These are phyloP conservation scores for rapeseed (Brassica napus) DNA, from an alignment of 345 rosid species.

Conservation along the genomic window DNA sequence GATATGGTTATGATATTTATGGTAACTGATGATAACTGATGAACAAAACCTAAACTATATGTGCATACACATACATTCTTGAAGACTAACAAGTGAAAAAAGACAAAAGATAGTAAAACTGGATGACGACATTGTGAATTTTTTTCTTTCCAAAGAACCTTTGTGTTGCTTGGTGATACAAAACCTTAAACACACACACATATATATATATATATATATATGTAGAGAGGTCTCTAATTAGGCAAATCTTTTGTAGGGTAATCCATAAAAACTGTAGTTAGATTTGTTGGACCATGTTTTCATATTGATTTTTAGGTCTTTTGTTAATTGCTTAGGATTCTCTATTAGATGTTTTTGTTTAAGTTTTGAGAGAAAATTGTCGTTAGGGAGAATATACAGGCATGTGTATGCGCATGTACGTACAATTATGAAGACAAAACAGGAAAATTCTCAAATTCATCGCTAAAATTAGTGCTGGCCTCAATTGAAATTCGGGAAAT, in stretches of 20 bases:
- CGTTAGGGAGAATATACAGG: neutral
- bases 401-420: too few species aligned
- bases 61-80: neutral
- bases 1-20: neutral
- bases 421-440: neutral
- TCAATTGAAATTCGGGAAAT: too few species aligned
- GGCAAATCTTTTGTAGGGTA: neutral
- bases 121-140: neutral
- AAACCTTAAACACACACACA: neutral
- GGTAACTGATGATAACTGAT: neutral
- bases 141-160: neutral
- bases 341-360: neutral
- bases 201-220: neutral
- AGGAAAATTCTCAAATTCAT: neutral
- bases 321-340: neutral
- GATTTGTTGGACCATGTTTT: neutral
- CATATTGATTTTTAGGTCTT: neutral
- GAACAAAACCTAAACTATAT: neutral
- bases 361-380: neutral
- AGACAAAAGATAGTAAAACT: slow-evolving; percentile 1
- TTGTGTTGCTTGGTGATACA: neutral
- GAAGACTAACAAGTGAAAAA: neutral
- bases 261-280: neutral
- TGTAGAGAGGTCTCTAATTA: neutral
- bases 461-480: neutral